Evolutionary conservation across 192 early-diverging fungal genomes (phyloP), one percentile per base, ranked within the genome.

Genomic region (Coemansia sp.): DNA sequence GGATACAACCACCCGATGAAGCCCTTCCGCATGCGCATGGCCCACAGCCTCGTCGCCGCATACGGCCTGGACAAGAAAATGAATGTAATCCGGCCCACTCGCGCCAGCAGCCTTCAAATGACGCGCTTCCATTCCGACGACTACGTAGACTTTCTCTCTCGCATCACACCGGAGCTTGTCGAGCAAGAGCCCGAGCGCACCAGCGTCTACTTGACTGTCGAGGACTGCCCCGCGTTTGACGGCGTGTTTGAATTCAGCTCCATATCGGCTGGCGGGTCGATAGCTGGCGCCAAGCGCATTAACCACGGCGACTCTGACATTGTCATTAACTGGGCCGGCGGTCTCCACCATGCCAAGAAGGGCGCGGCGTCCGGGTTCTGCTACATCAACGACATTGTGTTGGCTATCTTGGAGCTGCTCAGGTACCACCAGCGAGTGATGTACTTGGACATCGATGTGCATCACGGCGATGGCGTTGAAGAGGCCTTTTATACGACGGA

Each of bases 381-480:
- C 82, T 99, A 97, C 83, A 90, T 96, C 33, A 97, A 97, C 79
- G 96, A 99, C 65, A 97, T 96, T 72, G 96, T 97, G 8, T 79
- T 99, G 39, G 92, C 88, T 0, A 94, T 98, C 34, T 67, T 96
- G 68, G 95, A 99, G 64, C 77, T 99, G 61, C 71, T 98, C 70
- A 80, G 89, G 59, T 89, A 87, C 74, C 89, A 94, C 68, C 91
- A 93, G 61, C 89, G 95, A 9, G 95, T 99, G 3, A 75, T 99
- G 21, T 99, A 99, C 74, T 90, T 96, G 61, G 97, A 99, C 77
- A 97, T 97, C 66, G 97, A 99, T 71, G 94, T 97, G n/a, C 97
- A 99, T 72, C 97, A 99, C 74, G 97, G 97, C 28, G 97, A 99
- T 70, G 97, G 97, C 37, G 97, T 99, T 36, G 95, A 98, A 70